phyloP scores from a whole-genome alignment of 768 basidiomycete genomes.

The Gyrodon lividus region DNA sequence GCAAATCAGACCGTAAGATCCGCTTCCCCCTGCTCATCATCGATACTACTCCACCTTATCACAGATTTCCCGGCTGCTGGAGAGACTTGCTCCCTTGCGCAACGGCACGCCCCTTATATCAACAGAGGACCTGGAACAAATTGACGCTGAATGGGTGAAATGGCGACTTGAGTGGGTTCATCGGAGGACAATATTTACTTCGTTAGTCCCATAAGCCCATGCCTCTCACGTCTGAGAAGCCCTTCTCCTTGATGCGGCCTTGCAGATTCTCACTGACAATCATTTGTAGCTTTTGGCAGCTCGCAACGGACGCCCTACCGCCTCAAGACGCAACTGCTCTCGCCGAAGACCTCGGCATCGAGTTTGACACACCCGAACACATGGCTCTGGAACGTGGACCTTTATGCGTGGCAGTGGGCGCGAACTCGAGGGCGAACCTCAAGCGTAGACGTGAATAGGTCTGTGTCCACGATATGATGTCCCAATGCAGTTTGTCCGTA shows the following conservation, averaged over 20 bases:
- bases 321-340: slow-evolving; percentile 64
- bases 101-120: slow-evolving; percentile 64
- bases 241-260: background rate
- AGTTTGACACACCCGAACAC: slow-evolving; percentile 75
- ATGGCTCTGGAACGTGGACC: slow-evolving; percentile 58
- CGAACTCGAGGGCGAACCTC: slow-evolving; percentile 34
- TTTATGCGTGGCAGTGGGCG: slow-evolving; percentile 43
- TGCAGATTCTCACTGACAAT: slow-evolving; percentile 1
- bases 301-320: slow-evolving; percentile 64
- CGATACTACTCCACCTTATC: slow-evolving; percentile 1
- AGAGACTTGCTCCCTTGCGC: slow-evolving; percentile 62
- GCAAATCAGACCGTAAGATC: slow-evolving; percentile 51
- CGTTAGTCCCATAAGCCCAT: slow-evolving; percentile 23
- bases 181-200: slow-evolving; percentile 66
- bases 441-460: slow-evolving; percentile 51
- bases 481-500: background rate
- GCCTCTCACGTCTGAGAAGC: background rate
- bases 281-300: slow-evolving; percentile 66
- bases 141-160: slow-evolving; percentile 73
- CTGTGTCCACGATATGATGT: background rate
- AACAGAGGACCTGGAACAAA: slow-evolving; percentile 61
- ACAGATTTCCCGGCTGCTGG: slow-evolving; percentile 50
- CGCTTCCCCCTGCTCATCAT: slow-evolving; percentile 10
- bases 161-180: slow-evolving; percentile 83
- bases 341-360: slow-evolving; percentile 80